These are phyloP conservation scores for Starmerella ratchasimensis DNA, from an alignment of 805 yeast genomes.

Conservation along the genomic window DNA sequence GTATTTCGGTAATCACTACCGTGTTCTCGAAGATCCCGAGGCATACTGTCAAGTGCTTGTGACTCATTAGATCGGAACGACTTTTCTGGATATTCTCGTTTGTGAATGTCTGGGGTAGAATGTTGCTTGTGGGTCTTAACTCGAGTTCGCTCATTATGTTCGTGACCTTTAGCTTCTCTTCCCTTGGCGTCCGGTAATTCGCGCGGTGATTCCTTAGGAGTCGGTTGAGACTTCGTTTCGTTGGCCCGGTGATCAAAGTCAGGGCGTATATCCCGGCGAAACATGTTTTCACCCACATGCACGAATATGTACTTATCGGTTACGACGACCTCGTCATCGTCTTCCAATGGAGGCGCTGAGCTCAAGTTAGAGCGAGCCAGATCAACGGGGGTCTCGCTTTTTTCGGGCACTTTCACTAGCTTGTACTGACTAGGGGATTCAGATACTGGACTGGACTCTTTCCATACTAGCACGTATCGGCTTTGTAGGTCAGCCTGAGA, in stretches of 20 bases:
- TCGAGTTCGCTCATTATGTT: too few species aligned
- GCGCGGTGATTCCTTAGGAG: too few species aligned
- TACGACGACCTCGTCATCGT: slow-evolving; percentile 17
- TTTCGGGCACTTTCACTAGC: slow-evolving; percentile 5
- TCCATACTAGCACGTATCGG: slow-evolving; percentile 12
- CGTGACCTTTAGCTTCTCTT: too few species aligned
- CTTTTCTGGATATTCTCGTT: too few species aligned
- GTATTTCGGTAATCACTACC: too few species aligned
- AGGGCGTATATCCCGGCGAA: slow-evolving; percentile 20
- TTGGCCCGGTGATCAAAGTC: background rate
- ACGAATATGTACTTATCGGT: slow-evolving; percentile 23
- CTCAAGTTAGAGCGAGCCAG: background rate
- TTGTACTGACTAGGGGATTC: background rate
- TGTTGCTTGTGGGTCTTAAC: too few species aligned
- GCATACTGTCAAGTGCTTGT: too few species aligned
- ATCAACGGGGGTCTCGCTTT: background rate
- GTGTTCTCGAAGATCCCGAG: too few species aligned
- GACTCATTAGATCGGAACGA: too few species aligned
- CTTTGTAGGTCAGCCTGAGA: slow-evolving; percentile 13
- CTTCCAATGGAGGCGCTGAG: background rate
- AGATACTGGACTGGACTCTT: slow-evolving; percentile 1
- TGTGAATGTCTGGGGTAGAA: too few species aligned
- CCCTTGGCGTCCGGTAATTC: too few species aligned
- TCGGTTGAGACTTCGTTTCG: background rate
- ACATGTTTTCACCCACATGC: slow-evolving; percentile 26